Percentiles rank a stretch among this genome's conserved stretches.
phyloP scores from a whole-genome alignment of 1,284 basidiomycete genomes.

The Ustilago hordei region DNA sequence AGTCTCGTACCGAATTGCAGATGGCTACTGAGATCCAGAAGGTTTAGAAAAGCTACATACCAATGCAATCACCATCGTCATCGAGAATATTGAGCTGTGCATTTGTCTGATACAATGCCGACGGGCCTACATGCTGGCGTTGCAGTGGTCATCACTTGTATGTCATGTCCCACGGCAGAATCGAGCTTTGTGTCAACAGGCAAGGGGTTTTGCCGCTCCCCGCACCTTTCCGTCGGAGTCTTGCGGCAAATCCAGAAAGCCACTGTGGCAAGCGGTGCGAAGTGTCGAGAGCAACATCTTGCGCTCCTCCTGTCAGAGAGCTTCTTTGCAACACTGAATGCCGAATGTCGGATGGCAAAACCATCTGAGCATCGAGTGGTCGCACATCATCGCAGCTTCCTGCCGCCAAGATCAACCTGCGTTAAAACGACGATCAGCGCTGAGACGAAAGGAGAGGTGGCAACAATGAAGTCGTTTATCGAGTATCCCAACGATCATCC shows the following conservation, averaged over 20 bases:
- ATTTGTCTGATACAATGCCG: neutral
- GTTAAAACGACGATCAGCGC: neutral
- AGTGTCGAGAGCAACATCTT: neutral
- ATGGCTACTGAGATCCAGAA: conserved; percentile 24
- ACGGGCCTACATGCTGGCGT: no score
- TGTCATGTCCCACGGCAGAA: neutral
- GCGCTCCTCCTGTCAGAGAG: no score
- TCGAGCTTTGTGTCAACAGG: neutral
- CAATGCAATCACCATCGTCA: neutral
- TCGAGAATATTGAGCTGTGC: neutral
- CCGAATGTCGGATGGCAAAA: no score
- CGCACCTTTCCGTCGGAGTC: neutral
- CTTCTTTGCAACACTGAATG: no score
- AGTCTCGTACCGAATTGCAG: conserved; percentile 22
- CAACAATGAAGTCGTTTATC: conserved; percentile 24
- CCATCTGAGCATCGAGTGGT: no score
- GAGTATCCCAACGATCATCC: conserved; percentile 30
- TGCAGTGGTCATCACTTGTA: no score
- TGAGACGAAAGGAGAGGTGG: neutral
- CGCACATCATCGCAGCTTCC: no score
- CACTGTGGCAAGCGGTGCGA: neutral
- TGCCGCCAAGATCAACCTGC: neutral
- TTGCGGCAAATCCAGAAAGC: neutral
- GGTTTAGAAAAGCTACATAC: neutral
- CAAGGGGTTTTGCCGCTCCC: neutral